Evolutionary conservation across 2,329 filamentous ascomycete genomes (phyloP), one percentile per base, ranked within the genome.

Genomic region (Colletotrichum destructivum): DNA sequence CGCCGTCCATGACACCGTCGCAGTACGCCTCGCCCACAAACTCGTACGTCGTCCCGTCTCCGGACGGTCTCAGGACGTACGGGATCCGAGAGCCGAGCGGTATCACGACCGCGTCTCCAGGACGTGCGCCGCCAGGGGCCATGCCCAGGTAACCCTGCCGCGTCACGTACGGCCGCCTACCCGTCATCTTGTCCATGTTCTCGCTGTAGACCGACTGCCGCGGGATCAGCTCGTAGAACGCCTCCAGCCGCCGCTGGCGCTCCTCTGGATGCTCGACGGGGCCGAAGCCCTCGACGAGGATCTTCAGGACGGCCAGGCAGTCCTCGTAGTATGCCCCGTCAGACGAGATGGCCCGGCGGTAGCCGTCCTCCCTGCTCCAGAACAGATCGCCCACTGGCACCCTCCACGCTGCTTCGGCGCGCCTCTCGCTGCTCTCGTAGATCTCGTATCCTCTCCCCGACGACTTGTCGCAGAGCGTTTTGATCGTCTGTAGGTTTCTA

Each of bases 31-130:
- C 67, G 4, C 56, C 73, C 21, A 72, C 67, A 51, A 73, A 71
- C 51, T 47, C 38, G 31, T n/a, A 72, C 23, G 35, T 52, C 42
- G 57, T 68, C 68, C 71, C 66, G 38, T 72, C 56, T 54, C 65
- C 46, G 46, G 69, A 61, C 40, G 73, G 71, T 66, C 73, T 71
- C 60, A 74, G 67, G 35, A 72, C 64, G 44, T 73, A 66, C 31
- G 71, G 67, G 16, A 73, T 72, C 40, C 63, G 69, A 62, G 54
- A 60, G 42, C 73, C 71, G 52, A 63, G 40, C 23, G 61, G 46
- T 38, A 73, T 66, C 52, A 72, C 71, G 21, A 73, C 71, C 23
- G 68, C 42, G 21, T 74, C 73, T 18, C 62, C 73, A 26, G 70
- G 55, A 18, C 60, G 61, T 31, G 54, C 59, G 49, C 12, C 16